A percentile compares a stretch with the other conserved stretches of the same genome.
Conservation (phyloP, 257 asterid genomes). For the Catharanthus roseus region DNA sequence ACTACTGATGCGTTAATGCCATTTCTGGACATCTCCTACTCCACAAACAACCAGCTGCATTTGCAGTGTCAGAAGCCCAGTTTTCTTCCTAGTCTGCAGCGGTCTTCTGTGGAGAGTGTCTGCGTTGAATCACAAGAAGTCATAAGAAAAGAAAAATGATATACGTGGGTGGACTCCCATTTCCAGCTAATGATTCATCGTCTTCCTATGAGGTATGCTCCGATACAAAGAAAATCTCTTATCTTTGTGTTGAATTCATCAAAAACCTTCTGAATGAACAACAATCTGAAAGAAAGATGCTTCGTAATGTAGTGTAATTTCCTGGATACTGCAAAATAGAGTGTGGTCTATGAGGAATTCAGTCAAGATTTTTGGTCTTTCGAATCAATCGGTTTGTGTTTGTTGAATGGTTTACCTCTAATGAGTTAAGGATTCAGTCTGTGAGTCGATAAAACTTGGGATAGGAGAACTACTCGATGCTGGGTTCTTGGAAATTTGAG, state of each 20-base stretch:
- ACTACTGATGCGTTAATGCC: no score
- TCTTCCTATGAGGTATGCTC: conserved; percentile 44
- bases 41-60: no score
- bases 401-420: not conserved
- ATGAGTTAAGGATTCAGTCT: not conserved
- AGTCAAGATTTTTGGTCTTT: not conserved
- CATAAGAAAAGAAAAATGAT: conserved; percentile 36
- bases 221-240: not conserved
- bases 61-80: no score
- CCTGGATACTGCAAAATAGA: not conserved
- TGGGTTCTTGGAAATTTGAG: not conserved
- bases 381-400: not conserved
- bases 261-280: not conserved
- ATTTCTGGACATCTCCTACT: no score
- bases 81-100: no score
- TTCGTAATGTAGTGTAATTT: not conserved
- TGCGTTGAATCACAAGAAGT: not conserved
- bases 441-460: not conserved
- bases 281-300: not conserved
- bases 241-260: not conserved
- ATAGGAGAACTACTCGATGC: not conserved
- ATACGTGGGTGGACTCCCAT: conserved; percentile 53
- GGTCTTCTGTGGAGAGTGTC: not conserved
- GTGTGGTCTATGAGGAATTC: not conserved
- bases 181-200: conserved; percentile 29